Evolutionary conservation across 129 eudicot genomes (phyloP), one percentile per base, ranked within the genome.

Genomic region (Flaveria trinervia): DNA sequence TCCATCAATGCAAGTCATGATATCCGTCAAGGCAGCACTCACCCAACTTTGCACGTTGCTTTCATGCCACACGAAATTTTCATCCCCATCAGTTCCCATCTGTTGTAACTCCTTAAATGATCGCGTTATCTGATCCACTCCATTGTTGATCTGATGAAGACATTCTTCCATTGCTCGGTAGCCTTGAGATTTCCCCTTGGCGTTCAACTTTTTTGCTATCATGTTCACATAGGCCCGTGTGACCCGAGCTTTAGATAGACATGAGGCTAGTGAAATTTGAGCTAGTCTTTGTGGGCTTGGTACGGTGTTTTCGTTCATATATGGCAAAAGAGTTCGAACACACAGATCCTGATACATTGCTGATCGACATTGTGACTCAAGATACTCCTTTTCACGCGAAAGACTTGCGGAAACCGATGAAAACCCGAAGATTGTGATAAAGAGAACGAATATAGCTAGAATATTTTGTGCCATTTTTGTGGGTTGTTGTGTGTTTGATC

Each of bases 11-110:
- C 97, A 92, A 0, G 67, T 59, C 5, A 72, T 82, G 25, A 86
- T 75, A 54, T 89, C 95, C 1, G 97, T 85, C 13, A 86, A 73
- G 43, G 92, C 95, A 15, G 97, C 86, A 55, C 97, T 87, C 48
- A 87, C 77, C 97, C 97, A 91, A 17, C 80, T 77, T 72, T 67
- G 80, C 75, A 64, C 78, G 23, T 75, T 75, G 64, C 79, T 75
- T 54, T 75, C 79, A 17, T 75, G 79, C 79, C 72, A 64, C 13
- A 48, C 7, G 43, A 64, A 75, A 18, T 65, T 75, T 5, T 65
- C 79, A 65, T 64, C 79, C 2, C 79, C 83, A n/a, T 79, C 78
- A 13, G 56, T 62, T 50, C 83, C 73, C 69, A 72, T 71, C 36
- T 64, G 74, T 59, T 70, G 71, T 4, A 87, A 76, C 83, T 91